A percentile compares a stretch with the other conserved stretches of the same genome.
Evolutionary conservation across 1,284 basidiomycete species (phyloP).

Genomic region (Schizopora paradoxa): DNA sequence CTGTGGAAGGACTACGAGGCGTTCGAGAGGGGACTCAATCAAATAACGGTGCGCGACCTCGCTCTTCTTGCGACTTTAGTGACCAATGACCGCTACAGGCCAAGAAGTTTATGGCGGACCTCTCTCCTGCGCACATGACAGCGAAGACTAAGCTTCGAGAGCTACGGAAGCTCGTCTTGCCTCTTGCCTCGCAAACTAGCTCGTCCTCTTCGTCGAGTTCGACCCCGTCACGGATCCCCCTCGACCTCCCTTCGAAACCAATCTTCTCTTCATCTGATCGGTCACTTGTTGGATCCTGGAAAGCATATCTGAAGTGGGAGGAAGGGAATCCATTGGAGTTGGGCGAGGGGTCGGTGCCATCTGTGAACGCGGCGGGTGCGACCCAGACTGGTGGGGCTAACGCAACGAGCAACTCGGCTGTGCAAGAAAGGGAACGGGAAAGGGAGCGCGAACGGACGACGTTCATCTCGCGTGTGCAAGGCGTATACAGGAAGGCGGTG

Average conservation of each 20-base stretch:
- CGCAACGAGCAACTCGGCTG: too few species aligned
- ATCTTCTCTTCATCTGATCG: constrained; percentile 73
- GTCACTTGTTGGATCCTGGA: constrained; percentile 79
- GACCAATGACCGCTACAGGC: constrained; percentile 42
- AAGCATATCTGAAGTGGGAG: constrained; percentile 92
- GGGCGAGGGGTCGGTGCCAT: too few species aligned
- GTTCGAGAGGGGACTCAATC: constrained; percentile 89
- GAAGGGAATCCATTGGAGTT: constrained; percentile 91
- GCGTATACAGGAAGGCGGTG: constrained; percentile 84
- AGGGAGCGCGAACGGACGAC: too few species aligned
- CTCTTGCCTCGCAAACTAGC: constrained; percentile 36
- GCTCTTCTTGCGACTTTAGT: background rate
- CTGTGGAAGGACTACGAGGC: constrained; percentile 95
- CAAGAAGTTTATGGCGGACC: constrained; percentile 89
- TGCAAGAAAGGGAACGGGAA: constrained; percentile 32
- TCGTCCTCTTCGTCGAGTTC: constrained; percentile 26
- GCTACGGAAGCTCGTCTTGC: constrained; percentile 65
- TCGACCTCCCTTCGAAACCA: constrained; percentile 69
- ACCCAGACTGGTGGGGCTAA: too few species aligned
- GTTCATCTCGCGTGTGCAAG: constrained; percentile 68
- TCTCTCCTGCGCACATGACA: constrained; percentile 87
- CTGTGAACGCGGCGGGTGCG: too few species aligned
- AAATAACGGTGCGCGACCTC: constrained; percentile 60
- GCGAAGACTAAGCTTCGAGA: constrained; percentile 86
- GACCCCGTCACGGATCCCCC: constrained; percentile 36